Evolutionary conservation across 2,329 filamentous ascomycete genomes (phyloP).

Genomic region (Fonsecaea pedrosoi): DNA sequence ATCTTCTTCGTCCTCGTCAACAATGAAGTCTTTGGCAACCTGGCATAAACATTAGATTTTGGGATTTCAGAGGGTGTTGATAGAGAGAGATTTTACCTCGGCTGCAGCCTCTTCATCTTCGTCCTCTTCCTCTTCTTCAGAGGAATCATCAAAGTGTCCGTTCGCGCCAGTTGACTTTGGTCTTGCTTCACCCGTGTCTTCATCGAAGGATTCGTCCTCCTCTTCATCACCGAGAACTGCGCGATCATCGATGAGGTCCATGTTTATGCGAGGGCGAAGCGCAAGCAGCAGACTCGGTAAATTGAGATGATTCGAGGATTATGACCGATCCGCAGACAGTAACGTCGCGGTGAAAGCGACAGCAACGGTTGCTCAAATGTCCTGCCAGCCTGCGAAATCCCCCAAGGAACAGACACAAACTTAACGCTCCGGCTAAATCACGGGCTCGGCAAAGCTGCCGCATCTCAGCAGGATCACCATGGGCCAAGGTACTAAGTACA

Average conservation of each 20-base stretch:
- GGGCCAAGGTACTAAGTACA: neutral
- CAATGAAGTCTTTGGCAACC: constrained; percentile 94
- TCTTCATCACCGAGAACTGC: constrained; percentile 86
- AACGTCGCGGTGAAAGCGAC: neutral
- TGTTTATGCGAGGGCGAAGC: constrained; percentile 8
- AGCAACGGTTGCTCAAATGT: neutral
- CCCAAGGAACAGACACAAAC: neutral
- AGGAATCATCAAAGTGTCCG: constrained; percentile 75
- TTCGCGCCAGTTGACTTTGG: constrained; percentile 50
- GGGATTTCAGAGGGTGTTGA: neutral
- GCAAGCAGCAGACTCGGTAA: neutral
- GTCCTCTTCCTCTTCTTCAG: constrained; percentile 89
- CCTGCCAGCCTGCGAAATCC: neutral
- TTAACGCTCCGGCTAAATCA: constrained; percentile 1
- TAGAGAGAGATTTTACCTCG: constrained; percentile 62
- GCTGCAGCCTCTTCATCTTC: constrained; percentile 87
- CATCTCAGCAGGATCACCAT: neutral
- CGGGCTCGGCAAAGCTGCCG: neutral
- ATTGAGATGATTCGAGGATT: neutral
- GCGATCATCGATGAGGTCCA: constrained; percentile 75
- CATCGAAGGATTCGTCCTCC: constrained; percentile 82
- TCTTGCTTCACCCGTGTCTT: constrained; percentile 70
- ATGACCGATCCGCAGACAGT: neutral
- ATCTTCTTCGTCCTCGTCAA: constrained; percentile 86
- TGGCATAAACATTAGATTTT: constrained; percentile 48